Evolutionary conservation across 371 early-diverging fungal genomes (phyloP), one percentile per base, ranked within the genome.

Genomic region (Syncephalis plumigaleata): DNA sequence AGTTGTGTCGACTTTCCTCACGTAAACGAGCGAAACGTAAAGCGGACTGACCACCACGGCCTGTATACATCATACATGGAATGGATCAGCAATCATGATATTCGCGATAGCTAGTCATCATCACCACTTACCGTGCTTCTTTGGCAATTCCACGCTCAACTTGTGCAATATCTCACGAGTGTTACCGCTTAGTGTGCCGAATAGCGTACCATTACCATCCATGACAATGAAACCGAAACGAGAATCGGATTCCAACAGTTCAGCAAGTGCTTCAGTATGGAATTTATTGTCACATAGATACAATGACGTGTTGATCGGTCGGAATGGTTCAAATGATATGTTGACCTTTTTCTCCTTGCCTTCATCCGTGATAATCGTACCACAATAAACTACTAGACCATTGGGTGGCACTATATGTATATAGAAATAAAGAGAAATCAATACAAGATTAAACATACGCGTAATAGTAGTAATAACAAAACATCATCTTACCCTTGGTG

Each of bases 201-300:
- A 99, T 44, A 99, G 67, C 5, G 93, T 68, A 43, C 97, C 95
- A 66, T 90, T 90, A 77, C 99, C 99, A 66, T 99, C 99, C 84
- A 99, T 96, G 50, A 99, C 77, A 60, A 99, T 96, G 65, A 99
- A 99, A 25, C 98, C 99, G 62, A 95, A 99, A 61, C 86, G 88
- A 61, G 84, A 75, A 75, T 98, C 98, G 26, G 84, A 75, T 59
- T 99, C 98, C 46, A 99, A 73, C 50, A 96, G 68, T 61, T 91
- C 91, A 9, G 81, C 67, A 24, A 96, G 67, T 8, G 91, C 88
- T 57, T 98, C 96, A 1, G 95, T 94, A 59, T 99, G 99, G 80
- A 99, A 99, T 66, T 93, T 93, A 77, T 97, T 98, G 71, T 99
- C 99, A 68, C 99, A 99, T 55, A 97, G 76, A 65, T 99, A 99